Base-by-base conservation (phyloP, 345 rosid species). In the Hibiscus syriacus region DNA sequence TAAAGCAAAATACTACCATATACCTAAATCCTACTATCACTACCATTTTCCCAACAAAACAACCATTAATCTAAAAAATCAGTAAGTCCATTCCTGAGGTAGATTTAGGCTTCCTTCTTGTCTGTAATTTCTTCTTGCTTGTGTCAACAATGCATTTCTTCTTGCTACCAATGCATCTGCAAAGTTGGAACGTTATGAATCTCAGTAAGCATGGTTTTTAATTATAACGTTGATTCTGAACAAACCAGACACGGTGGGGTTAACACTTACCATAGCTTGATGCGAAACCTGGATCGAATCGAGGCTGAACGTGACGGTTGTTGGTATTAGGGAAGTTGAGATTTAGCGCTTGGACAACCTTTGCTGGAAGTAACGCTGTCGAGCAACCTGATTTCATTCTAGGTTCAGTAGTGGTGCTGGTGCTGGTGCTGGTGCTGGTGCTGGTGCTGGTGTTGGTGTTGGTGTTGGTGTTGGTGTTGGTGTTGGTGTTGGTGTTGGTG, bases 1-100 rank as follows among this genome's bases (percentile, higher is more conserved):
- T 17, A 30, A 70, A 38, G 55, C 74, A 75, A 75, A 59, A 43
- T 34, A 46, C n/a, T n/a, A n/a, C 67, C 46, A 75, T 66, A 50
- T 74, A 29, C 26, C 59, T 65, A 55, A 23, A 36, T 16, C 53
- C 62, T 68, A 45, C 30, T 29, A 5, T 60, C 41, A 58, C 10
- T 14, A 9, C 12, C 14, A 50, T 25, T 49, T 66, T 45, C 25
- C 59, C 58, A 48, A 25, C 22, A 57, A 29, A 58, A 64, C 26
- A 64, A 69, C 10, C 52, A 58, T 38, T 26, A 32, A 0, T 6
- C 8, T 20, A 5, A 45, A n/a, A 8, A 7, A 23, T 84, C 85
- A 86, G 54, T 89, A 89, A 1, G 77, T 82, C 92, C 93, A 86
- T 50, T 90, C 93, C 50, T 84, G 84, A 13, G 87, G 96, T 17